Percentiles rank a stretch among this genome's conserved stretches.
Evolutionary conservation across 78 protist species (phyloP).

Genomic region (Dictyostelium brefeldianum): DNA sequence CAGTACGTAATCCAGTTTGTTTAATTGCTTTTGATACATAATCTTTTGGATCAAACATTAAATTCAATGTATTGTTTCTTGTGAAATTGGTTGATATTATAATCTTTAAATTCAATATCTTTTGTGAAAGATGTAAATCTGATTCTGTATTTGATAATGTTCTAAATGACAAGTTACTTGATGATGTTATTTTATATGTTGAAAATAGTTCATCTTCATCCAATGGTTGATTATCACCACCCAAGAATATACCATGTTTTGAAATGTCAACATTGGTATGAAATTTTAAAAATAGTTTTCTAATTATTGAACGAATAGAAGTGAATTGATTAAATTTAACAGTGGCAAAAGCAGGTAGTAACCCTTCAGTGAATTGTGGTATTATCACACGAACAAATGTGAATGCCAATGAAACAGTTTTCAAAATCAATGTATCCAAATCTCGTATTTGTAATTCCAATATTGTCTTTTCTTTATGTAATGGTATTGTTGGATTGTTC

Average conservation of each 20-base stretch:
- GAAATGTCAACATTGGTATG: slow-evolving; percentile 43
- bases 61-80: slow-evolving; percentile 1
- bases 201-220: slow-evolving; percentile 78
- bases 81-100: not conserved
- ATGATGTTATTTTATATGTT: not conserved
- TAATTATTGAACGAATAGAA: slow-evolving; percentile 54
- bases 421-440: not conserved
- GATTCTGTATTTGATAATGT: not conserved
- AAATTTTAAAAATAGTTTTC: slow-evolving; percentile 64
- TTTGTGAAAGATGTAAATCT: not conserved
- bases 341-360: slow-evolving; percentile 34
- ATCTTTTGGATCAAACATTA: slow-evolving; percentile 46
- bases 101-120: slow-evolving; percentile 27
- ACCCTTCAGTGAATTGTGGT: slow-evolving; percentile 40
- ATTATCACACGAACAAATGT: slow-evolving; percentile 45
- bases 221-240: not conserved
- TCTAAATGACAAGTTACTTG: slow-evolving; percentile 15
- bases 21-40: slow-evolving; percentile 60
- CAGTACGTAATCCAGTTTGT: slow-evolving; percentile 59
- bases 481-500: not conserved
- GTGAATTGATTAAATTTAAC: slow-evolving; percentile 74
- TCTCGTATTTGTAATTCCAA: slow-evolving; percentile 39
- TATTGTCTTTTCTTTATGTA: slow-evolving; percentile 61
- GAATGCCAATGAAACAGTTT: slow-evolving; percentile 10
- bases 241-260: slow-evolving; percentile 43